Base-by-base conservation (phyloP, 2,329 filamentous ascomycete genomes). In the Aspergillus pseudotamarii region DNA sequence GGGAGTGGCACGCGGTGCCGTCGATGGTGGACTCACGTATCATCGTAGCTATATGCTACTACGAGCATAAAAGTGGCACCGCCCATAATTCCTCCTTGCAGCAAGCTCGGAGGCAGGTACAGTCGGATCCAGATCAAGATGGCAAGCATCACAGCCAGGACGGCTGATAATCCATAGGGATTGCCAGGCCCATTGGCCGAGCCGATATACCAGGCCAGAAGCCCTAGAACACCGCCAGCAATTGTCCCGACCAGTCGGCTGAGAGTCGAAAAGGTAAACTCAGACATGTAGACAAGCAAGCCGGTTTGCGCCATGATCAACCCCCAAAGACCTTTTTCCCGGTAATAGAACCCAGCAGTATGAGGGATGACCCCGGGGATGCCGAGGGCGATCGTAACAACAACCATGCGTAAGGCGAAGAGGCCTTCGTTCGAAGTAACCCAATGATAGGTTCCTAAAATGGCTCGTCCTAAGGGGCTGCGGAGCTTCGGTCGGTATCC, bases 171-270 rank as follows among this genome's bases (percentile, higher is more conserved):
- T 0, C 84, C 83, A 28, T 84, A 85, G 0, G 83, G 78, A 62
- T 85, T 85, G 0, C 84, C 84, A 0, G 69, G 62, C 0, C 84
- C 84, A 26, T 70, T 70, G 0, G 82, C 84, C 1, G 83, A 82
- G 0, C 83, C 83, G 21, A 84, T 81, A 48, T 86, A 85, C 84
- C 84, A 86, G 1, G 78, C 78, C 0, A 81, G 70, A 67, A 85
- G 72, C 0, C 81, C 84, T 5, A 84, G 59, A 0, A 81, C 67
- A n/a, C 84, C 84, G 0, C 84, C 84, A 14, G 81, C 63, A 0
- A 85, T 62, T 0, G 83, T 84, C 9, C 81, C 84, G 0, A 78
- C 58, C 0, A 72, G 68, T 34, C 84, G 76, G 0, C 76, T 72
- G 0, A 83, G 54, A 6, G 85, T 66, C 0, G 81, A 82, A 56